These are phyloP conservation scores for Candida tibetensis DNA, from an alignment of 805 yeast genomes.

Conservation along the genomic window DNA sequence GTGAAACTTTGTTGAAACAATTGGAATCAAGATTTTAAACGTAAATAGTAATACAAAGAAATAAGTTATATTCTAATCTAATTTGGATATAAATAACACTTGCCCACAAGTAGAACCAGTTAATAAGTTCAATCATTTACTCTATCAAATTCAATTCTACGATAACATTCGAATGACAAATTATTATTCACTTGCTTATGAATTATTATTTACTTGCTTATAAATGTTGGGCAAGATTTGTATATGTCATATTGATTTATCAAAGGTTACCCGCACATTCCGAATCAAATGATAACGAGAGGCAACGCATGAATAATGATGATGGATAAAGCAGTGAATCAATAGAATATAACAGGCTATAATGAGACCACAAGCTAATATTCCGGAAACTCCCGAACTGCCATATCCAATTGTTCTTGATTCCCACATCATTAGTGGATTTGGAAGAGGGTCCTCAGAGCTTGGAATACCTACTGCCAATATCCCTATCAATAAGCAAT, in stretches of 20 bases:
- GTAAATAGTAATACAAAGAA: background rate
- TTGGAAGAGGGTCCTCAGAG: conserved; percentile 93
- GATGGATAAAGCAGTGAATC: too few species aligned
- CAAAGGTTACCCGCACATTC: background rate
- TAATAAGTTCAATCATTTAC: too few species aligned
- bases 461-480: conserved; percentile 96
- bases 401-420: conserved; percentile 49
- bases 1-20: conserved; percentile 68
- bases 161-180: too few species aligned
- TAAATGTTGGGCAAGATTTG: background rate
- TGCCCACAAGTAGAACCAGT: too few species aligned
- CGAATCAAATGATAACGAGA: too few species aligned
- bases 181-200: too few species aligned
- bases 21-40: conserved; percentile 56
- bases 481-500: conserved; percentile 55
- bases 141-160: too few species aligned
- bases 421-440: conserved; percentile 68
- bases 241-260: background rate
- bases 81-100: too few species aligned
- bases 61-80: too few species aligned
- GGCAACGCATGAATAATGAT: too few species aligned
- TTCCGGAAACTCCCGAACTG: conserved; percentile 40
- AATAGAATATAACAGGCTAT: too few species aligned
- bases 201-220: too few species aligned
- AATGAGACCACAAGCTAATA: conserved; percentile 24